Conservation (phyloP, 768 basidiomycete genomes). For the Mycena albidolilacea region DNA sequence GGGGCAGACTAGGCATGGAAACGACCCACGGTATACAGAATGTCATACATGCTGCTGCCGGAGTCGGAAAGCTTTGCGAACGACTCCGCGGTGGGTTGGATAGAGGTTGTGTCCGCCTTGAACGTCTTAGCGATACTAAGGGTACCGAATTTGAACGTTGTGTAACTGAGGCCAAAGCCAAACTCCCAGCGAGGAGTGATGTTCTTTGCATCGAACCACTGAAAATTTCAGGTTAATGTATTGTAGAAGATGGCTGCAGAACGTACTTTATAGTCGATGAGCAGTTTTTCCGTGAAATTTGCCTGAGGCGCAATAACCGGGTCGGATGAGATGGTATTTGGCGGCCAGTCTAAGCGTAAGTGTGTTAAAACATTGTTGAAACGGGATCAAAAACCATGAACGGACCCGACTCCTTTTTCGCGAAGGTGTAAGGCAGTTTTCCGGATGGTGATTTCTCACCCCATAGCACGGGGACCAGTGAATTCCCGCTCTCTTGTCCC, state of each 20-base stretch:
- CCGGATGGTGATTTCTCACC: constrained; percentile 28
- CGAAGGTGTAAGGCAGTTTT: constrained; percentile 30
- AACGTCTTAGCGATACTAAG: constrained; percentile 16
- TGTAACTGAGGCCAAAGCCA: constrained; percentile 28
- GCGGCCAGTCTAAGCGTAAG: constrained; percentile 21
- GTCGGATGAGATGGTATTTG: constrained; percentile 16
- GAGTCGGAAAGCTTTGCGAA: constrained; percentile 3
- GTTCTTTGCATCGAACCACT: constrained; percentile 35
- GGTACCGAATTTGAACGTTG: constrained; percentile 25
- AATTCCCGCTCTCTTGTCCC: constrained; percentile 28
- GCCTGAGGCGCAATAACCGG: constrained; percentile 21
- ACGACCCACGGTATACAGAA: constrained; percentile 26
- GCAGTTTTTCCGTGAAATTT: constrained; percentile 30
- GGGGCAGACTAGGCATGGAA: not conserved
- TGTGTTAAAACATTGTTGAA: not conserved
- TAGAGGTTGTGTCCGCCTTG: constrained; percentile 22
- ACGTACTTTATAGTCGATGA: constrained; percentile 27
- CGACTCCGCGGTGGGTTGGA: constrained; percentile 27
- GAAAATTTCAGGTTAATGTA: not conserved
- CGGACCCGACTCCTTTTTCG: constrained; percentile 24
- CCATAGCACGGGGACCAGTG: constrained; percentile 29
- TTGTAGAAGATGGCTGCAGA: not conserved
- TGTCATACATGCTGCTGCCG: constrained; percentile 28
- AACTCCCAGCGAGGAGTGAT: constrained; percentile 31
- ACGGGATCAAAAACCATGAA: not conserved